A percentile compares a stretch with the other conserved stretches of the same genome.
phyloP scores from a whole-genome alignment of 352 stramenopile genomes.

The Thraustochytrium striatum region DNA sequence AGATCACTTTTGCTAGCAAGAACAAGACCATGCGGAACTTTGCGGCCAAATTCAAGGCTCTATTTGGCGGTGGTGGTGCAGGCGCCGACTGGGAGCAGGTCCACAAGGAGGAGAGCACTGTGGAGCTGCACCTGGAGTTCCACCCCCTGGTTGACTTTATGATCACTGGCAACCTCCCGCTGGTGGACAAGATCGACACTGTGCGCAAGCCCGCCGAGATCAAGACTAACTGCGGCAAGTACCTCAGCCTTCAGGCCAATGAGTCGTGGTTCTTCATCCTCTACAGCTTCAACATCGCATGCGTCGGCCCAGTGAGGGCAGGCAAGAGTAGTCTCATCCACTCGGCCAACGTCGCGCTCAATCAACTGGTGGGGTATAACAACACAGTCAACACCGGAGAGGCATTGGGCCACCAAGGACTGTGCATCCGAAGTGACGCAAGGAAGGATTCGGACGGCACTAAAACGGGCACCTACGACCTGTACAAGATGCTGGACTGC shows the following conservation, averaged over 20 bases:
- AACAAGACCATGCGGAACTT: background rate
- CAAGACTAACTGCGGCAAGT: background rate
- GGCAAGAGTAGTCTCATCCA: background rate
- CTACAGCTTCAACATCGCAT: conserved; percentile 1
- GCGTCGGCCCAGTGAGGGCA: background rate
- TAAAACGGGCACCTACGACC: background rate
- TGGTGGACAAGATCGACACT: background rate
- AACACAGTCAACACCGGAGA: background rate
- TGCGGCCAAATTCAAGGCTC: background rate
- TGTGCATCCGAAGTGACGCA: background rate
- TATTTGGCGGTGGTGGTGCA: background rate
- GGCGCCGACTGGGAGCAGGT: background rate
- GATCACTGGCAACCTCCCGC: background rate
- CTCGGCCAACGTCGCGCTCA: background rate
- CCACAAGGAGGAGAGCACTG: background rate
- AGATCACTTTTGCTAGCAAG: background rate
- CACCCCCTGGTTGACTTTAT: background rate
- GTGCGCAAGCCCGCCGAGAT: background rate
- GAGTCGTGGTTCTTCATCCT: background rate
- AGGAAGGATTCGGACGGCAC: conserved; percentile 1
- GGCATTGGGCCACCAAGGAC: background rate
- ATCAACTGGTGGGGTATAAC: background rate
- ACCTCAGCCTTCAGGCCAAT: background rate
- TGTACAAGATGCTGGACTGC: background rate
- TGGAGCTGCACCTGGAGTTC: conserved; percentile 1